Percentiles rank a stretch among this genome's conserved stretches.
Conservation (phyloP, 2,329 filamentous ascomycete genomes). For the Blumeriella jaapii region DNA sequence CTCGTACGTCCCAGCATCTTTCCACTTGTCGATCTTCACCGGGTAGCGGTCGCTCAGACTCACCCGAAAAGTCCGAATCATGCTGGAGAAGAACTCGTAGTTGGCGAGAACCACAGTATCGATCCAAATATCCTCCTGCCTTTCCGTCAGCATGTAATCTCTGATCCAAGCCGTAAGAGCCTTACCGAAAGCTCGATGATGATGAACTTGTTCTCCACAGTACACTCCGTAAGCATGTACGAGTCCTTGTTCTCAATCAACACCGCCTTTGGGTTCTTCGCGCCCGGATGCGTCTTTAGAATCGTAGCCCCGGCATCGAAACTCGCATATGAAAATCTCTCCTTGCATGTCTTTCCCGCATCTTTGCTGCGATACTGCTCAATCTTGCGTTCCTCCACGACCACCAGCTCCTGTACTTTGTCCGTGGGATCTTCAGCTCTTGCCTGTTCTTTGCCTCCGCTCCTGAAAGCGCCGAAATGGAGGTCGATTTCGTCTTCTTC, state of each 20-base stretch:
- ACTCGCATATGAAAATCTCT: conserved; percentile 92
- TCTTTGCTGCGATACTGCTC: conserved; percentile 64
- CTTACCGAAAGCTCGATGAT: conserved; percentile 76
- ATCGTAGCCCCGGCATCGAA: conserved; percentile 94
- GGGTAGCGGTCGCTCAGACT: conserved; percentile 93
- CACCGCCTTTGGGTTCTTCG: conserved; percentile 79
- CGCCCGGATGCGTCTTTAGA: conserved; percentile 75
- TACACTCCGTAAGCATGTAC: conserved; percentile 93
- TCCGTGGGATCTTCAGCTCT: conserved; percentile 8
- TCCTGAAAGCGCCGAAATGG: conserved; percentile 54
- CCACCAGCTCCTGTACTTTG: conserved; percentile 13
- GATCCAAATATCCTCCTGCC: conserved; percentile 52
- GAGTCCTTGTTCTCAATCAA: conserved; percentile 96
- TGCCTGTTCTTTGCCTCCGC: conserved; percentile 18
- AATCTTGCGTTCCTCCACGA: conserved; percentile 20
- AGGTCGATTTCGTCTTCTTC: conserved; percentile 82
- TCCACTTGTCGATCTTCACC: conserved; percentile 86
- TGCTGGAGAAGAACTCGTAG: conserved; percentile 98
- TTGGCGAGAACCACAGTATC: conserved; percentile 97
- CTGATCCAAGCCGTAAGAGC: conserved; percentile 46
- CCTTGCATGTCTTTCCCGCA: conserved; percentile 94
- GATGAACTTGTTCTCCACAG: conserved; percentile 77
- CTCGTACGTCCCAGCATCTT: conserved; percentile 75
- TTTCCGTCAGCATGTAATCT: no score
- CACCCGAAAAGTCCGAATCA: conserved; percentile 81